These are phyloP conservation scores for Sugiyamaella smithiae DNA, from an alignment of 805 yeast species.

Conservation along the genomic window DNA sequence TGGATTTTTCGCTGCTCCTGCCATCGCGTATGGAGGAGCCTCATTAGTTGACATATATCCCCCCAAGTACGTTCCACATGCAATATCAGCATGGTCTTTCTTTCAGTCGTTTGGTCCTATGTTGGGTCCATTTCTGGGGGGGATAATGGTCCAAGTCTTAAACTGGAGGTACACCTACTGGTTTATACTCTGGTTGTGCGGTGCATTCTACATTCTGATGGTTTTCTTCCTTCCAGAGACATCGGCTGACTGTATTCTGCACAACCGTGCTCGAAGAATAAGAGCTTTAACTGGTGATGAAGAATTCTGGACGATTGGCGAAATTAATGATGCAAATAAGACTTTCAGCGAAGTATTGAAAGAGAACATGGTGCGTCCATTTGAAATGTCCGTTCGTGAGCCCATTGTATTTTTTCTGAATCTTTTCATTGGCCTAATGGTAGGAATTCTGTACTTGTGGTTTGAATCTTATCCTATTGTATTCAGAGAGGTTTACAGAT, in stretches of 20 bases:
- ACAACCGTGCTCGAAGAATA: slow-evolving; percentile 47
- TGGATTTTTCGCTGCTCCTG: slow-evolving; percentile 76
- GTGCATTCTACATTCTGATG: slow-evolving; percentile 36
- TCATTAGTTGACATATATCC: slow-evolving; percentile 47
- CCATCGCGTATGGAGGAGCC: slow-evolving; percentile 75
- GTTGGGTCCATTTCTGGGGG: slow-evolving; percentile 56
- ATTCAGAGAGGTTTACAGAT: slow-evolving; percentile 59
- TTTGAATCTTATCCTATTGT: slow-evolving; percentile 73
- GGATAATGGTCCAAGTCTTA: slow-evolving; percentile 45
- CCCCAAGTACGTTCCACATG: slow-evolving; percentile 43
- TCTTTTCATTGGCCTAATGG: slow-evolving; percentile 70
- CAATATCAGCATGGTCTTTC: slow-evolving; percentile 50
- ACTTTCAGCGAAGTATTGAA: slow-evolving; percentile 57
- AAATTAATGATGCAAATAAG: slow-evolving; percentile 53
- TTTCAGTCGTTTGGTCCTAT: slow-evolving; percentile 51
- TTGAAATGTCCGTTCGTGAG: slow-evolving; percentile 61
- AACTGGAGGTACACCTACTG: slow-evolving; percentile 56
- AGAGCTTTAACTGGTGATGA: slow-evolving; percentile 46
- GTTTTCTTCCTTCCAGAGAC: slow-evolving; percentile 52
- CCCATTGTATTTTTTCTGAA: slow-evolving; percentile 67
- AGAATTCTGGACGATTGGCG: slow-evolving; percentile 45
- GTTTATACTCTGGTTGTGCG: slow-evolving; percentile 37
- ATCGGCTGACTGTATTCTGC: slow-evolving; percentile 42
- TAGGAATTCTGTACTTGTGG: slow-evolving; percentile 71
- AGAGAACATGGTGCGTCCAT: slow-evolving; percentile 63